phyloP scores from a whole-genome alignment of 2,329 filamentous ascomycete genomes.

The Parasarocladium wereldwijsianum region DNA sequence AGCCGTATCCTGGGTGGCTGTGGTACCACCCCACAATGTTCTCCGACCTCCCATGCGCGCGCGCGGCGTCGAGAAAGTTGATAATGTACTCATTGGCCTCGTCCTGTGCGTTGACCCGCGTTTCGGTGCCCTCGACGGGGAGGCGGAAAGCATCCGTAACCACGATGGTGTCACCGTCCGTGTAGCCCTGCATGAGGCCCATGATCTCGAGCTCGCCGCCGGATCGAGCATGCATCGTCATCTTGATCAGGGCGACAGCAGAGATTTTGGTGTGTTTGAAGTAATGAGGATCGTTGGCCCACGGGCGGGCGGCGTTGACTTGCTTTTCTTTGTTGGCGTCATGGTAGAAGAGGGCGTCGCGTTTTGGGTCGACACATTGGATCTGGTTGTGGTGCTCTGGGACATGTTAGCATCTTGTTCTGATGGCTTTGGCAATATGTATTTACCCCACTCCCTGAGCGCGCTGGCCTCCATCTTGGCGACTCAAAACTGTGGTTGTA shows the following conservation, averaged over 20 bases:
- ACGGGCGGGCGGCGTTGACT: conserved; percentile 52
- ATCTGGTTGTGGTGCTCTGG: conserved; percentile 79
- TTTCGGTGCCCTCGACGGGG: conserved; percentile 97
- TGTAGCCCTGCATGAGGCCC: conserved; percentile 95
- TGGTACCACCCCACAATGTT: conserved; percentile 98
- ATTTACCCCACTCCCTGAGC: conserved; percentile 14
- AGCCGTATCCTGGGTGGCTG: conserved; percentile 92
- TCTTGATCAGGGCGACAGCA: conserved; percentile 87
- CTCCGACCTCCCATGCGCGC: conserved; percentile 66
- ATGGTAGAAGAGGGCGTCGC: conserved; percentile 87
- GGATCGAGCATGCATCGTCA: conserved; percentile 98
- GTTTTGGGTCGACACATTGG: conserved; percentile 68
- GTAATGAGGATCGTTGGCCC: conserved; percentile 65
- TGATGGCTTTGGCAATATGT: conserved; percentile 1
- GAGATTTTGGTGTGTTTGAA: conserved; percentile 92
- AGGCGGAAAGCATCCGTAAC: conserved; percentile 89
- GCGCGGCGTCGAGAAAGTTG: conserved; percentile 61
- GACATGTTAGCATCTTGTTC: conserved; percentile 4
- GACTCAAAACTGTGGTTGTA: too few relatives aligned
- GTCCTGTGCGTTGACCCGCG: conserved; percentile 85
- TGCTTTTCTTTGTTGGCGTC: conserved; percentile 52
- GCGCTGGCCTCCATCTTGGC: conserved; percentile 14
- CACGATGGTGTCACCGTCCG: conserved; percentile 70
- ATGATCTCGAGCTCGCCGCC: conserved; percentile 89
- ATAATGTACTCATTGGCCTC: conserved; percentile 98